Evolutionary conservation across 1,139 yeast genomes (phyloP).

Genomic region (Zygoascus hellenicus): DNA sequence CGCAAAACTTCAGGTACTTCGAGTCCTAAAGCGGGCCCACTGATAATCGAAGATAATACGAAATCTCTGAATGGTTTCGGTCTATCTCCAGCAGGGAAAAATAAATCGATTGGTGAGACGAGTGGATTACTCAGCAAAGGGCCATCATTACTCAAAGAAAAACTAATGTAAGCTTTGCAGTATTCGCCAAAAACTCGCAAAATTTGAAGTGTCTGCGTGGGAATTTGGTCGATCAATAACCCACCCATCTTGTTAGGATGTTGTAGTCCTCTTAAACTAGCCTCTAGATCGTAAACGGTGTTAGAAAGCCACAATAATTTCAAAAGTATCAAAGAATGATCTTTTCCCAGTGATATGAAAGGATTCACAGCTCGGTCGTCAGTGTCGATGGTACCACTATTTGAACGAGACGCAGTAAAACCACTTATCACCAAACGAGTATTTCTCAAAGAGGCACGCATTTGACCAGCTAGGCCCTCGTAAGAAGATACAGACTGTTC

Average conservation of each 20-base stretch:
- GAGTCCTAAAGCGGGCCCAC: conserved; percentile 21
- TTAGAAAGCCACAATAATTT: conserved; percentile 41
- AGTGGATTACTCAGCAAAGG: neutral
- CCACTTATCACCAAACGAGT: too few species aligned
- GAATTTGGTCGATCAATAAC: conserved; percentile 50
- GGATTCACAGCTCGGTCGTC: neutral
- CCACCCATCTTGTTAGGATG: conserved; percentile 35
- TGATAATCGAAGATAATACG: conserved; percentile 23
- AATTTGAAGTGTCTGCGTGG: conserved; percentile 53
- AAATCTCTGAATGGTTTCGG: conserved; percentile 22
- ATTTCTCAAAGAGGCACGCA: neutral
- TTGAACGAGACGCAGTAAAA: too few species aligned
- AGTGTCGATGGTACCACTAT: too few species aligned
- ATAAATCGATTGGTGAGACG: conserved; percentile 4
- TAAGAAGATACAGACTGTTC: neutral
- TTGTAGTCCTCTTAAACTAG: conserved; percentile 54
- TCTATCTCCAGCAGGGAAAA: conserved; percentile 6
- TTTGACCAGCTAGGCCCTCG: conserved; percentile 2
- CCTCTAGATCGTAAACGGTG: conserved; percentile 61
- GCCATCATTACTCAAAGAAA: neutral
- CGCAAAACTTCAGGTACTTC: conserved; percentile 20
- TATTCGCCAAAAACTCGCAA: conserved; percentile 46
- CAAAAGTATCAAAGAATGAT: neutral
- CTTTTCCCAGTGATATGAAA: neutral
- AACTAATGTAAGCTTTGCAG: conserved; percentile 14